A percentile compares a stretch with the other conserved stretches of the same genome.
Evolutionary conservation across 768 basidiomycete species (phyloP).

Genomic region (Lentinus tigrinus): DNA sequence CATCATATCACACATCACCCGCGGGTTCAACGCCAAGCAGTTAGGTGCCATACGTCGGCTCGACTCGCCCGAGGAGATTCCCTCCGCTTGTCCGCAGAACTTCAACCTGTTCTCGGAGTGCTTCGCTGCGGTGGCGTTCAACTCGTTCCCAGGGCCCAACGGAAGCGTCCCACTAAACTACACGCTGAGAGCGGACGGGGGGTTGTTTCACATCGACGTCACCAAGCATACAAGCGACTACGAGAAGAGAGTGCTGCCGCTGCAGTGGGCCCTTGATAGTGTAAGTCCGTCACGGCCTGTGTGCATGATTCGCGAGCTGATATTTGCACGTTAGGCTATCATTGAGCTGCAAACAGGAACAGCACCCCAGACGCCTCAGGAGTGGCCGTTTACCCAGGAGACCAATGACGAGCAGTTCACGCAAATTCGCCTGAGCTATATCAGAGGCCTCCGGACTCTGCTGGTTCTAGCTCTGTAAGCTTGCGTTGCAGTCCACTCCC

Average conservation of each 20-base stretch:
- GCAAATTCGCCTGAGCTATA: slow-evolving; percentile 56
- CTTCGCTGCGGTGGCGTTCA: slow-evolving; percentile 66
- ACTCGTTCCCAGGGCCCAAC: slow-evolving; percentile 45
- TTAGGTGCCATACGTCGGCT: slow-evolving; percentile 49
- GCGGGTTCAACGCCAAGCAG: slow-evolving; percentile 49
- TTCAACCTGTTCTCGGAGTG: slow-evolving; percentile 70
- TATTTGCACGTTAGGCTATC: slow-evolving; percentile 50
- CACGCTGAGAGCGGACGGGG: slow-evolving; percentile 67
- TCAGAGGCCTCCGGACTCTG: slow-evolving; percentile 58
- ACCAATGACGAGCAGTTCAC: slow-evolving; percentile 64
- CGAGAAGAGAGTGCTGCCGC: slow-evolving; percentile 62
- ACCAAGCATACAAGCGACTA: slow-evolving; percentile 64
- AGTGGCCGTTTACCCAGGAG: slow-evolving; percentile 72
- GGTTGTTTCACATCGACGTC: slow-evolving; percentile 65
- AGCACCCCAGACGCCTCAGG: slow-evolving; percentile 53
- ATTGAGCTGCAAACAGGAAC: slow-evolving; percentile 66
- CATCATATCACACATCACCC: slow-evolving; percentile 61
- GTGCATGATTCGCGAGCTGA: not conserved
- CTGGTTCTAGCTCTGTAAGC: slow-evolving; percentile 68
- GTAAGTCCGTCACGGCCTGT: slow-evolving; percentile 34
- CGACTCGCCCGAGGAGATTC: slow-evolving; percentile 44
- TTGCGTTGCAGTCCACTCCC: not conserved
- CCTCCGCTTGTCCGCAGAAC: slow-evolving; percentile 65
- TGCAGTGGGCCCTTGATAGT: slow-evolving; percentile 77
- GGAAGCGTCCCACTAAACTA: slow-evolving; percentile 48